Conservation (phyloP, 805 yeast genomes). For the Scheffersomyces stipitis region DNA sequence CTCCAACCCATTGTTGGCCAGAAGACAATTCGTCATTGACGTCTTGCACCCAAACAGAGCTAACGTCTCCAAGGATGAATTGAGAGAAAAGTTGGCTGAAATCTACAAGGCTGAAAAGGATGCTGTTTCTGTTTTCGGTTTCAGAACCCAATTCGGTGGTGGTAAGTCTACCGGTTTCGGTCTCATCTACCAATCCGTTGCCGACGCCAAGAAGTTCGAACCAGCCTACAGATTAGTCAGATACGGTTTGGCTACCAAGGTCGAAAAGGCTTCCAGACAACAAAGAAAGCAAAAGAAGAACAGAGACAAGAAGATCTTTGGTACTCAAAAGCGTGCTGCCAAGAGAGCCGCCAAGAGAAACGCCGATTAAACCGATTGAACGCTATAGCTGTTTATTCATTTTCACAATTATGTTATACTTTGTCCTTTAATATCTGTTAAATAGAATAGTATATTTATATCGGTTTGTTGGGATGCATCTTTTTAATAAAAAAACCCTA, state of each 20-base stretch:
- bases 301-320: slow-evolving; percentile 98
- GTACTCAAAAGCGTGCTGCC: slow-evolving; percentile 95
- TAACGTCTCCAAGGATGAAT: slow-evolving; percentile 98
- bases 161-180: slow-evolving; percentile 99
- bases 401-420: neutral
- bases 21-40: slow-evolving; percentile 99
- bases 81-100: slow-evolving; percentile 89
- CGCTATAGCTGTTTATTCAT: neutral
- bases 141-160: slow-evolving; percentile 99
- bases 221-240: slow-evolving; percentile 99
- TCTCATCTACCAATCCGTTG: slow-evolving; percentile 95
- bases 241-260: slow-evolving; percentile 95
- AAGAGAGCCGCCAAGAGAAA: slow-evolving; percentile 89
- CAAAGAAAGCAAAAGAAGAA: slow-evolving; percentile 99
- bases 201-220: slow-evolving; percentile 97
- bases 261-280: slow-evolving; percentile 98
- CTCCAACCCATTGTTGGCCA: slow-evolving; percentile 97
- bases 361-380: slow-evolving; percentile 59
- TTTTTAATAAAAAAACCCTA: slow-evolving; percentile 5
- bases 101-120: slow-evolving; percentile 91
- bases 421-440: neutral
- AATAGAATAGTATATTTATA: neutral
- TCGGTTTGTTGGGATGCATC: slow-evolving; percentile 8
- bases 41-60: slow-evolving; percentile 99
- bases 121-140: slow-evolving; percentile 95